Conservation (phyloP, 495 filamentous ascomycete species). For the Paragyromitra xinjiangensis region DNA sequence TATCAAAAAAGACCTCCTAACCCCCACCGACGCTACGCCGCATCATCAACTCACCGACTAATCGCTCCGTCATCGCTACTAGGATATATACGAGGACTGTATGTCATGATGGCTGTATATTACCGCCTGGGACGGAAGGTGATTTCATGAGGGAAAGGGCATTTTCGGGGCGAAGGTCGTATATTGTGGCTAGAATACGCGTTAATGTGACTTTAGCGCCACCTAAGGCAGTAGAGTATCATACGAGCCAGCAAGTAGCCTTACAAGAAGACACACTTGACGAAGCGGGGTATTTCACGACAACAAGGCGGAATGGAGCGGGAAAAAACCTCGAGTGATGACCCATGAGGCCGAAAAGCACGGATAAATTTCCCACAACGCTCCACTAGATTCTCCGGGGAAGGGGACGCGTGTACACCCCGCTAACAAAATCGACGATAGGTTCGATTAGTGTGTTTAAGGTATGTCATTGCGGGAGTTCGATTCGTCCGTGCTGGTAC, state of each 20-base stretch:
- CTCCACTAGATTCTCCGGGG: conserved; percentile 18
- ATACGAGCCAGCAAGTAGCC: not conserved
- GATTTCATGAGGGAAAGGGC: not conserved
- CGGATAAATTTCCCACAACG: conserved; percentile 25
- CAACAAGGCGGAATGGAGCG: not conserved
- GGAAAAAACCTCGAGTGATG: conserved; percentile 22
- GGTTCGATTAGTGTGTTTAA: conserved; percentile 23
- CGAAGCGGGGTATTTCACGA: not conserved
- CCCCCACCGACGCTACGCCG: not conserved
- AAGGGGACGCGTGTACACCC: conserved; percentile 47
- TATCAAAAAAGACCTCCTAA: conserved; percentile 1
- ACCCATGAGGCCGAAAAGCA: conserved; percentile 23
- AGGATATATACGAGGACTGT: not conserved
- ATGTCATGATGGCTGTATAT: not conserved
- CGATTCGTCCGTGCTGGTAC: not conserved
- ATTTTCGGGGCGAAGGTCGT: not conserved
- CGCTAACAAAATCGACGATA: conserved; percentile 1
- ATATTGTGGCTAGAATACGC: conserved; percentile 6
- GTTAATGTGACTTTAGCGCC: not conserved
- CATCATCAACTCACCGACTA: conserved; percentile 1
- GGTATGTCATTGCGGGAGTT: conserved; percentile 8
- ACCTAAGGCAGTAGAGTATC: not conserved
- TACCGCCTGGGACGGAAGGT: not conserved
- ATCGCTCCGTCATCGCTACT: not conserved
- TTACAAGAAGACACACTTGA: not conserved